Conservation (phyloP, 2,329 filamentous ascomycete genomes). For the Passalora sequoiae region DNA sequence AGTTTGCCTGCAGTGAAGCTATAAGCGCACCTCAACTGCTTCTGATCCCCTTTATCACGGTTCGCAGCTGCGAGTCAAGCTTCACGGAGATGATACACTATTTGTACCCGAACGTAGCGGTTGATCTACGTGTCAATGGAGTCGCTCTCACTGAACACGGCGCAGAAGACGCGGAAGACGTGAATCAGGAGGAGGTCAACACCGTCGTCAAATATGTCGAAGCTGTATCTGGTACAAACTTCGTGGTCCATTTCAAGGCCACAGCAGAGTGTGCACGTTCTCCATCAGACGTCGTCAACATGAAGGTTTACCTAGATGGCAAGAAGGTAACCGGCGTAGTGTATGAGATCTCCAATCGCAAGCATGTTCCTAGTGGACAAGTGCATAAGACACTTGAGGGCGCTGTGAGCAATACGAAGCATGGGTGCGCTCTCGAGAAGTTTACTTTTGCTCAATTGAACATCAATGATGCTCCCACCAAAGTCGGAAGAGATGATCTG, state of each 20-base stretch:
- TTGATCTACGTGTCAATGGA: conserved; percentile 11
- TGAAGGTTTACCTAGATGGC: conserved; percentile 16
- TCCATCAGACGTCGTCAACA: conserved; percentile 6
- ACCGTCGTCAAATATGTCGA: conserved; percentile 18
- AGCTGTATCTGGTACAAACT: conserved; percentile 13
- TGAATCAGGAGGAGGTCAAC: not conserved
- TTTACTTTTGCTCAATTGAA: conserved; percentile 19
- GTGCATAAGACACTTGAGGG: not conserved
- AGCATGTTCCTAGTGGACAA: not conserved
- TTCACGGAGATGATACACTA: conserved; percentile 10
- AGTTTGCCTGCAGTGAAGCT: too few species aligned
- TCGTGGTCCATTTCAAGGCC: conserved; percentile 6
- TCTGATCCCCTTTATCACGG: too few species aligned
- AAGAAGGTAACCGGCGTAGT: conserved; percentile 3
- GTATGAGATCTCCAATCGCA: not conserved
- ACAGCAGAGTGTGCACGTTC: not conserved
- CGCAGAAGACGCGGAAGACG: conserved; percentile 13
- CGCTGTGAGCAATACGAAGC: not conserved
- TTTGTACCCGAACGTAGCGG: conserved; percentile 6
- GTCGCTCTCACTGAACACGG: conserved; percentile 15
- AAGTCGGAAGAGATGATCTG: not conserved
- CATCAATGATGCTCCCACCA: conserved; percentile 16
- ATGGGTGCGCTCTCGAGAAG: not conserved
- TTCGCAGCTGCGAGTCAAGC: too few species aligned
- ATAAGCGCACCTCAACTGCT: too few species aligned